phyloP scores from a whole-genome alignment of 2,329 filamentous ascomycete genomes.

The Verticillium klebahnii region DNA sequence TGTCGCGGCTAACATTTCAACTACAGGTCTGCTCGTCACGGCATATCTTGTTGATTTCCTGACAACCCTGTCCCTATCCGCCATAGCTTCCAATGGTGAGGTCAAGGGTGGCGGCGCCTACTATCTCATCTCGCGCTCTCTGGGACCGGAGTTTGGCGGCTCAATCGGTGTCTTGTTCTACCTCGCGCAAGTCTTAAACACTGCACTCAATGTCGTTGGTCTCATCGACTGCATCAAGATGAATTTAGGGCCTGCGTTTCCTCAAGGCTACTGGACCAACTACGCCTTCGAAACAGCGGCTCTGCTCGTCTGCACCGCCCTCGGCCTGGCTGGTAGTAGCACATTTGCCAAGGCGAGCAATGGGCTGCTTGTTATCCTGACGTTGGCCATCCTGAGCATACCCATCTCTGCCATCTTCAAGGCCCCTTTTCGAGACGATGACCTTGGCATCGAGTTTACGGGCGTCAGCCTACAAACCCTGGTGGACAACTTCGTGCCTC shows the following conservation, averaged over 20 bases:
- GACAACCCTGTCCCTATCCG: conserved; percentile 80
- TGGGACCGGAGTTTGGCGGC: conserved; percentile 85
- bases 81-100: conserved; percentile 85
- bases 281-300: conserved; percentile 73
- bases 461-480: conserved; percentile 69
- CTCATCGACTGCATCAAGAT: conserved; percentile 77
- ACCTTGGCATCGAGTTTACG: conserved; percentile 68
- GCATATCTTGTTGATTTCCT: conserved; percentile 82
- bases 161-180: conserved; percentile 87
- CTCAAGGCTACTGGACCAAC: conserved; percentile 69
- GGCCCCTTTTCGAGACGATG: conserved; percentile 60
- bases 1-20: conserved; percentile 13
- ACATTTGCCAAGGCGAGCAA: conserved; percentile 80
- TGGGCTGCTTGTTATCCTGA: conserved; percentile 64
- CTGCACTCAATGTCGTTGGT: conserved; percentile 82
- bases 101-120: conserved; percentile 85
- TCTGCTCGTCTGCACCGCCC: conserved; percentile 64
- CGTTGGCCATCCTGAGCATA: conserved; percentile 74
- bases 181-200: conserved; percentile 83
- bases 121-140: conserved; percentile 79
- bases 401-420: conserved; percentile 70
- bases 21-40: conserved; percentile 61
- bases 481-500: conserved; percentile 68
- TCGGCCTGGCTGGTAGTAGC: conserved; percentile 75
- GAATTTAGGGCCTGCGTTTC: conserved; percentile 65